Evolutionary conservation across 2,329 filamentous ascomycete species (phyloP).

Genomic region (Knufia fluminis): DNA sequence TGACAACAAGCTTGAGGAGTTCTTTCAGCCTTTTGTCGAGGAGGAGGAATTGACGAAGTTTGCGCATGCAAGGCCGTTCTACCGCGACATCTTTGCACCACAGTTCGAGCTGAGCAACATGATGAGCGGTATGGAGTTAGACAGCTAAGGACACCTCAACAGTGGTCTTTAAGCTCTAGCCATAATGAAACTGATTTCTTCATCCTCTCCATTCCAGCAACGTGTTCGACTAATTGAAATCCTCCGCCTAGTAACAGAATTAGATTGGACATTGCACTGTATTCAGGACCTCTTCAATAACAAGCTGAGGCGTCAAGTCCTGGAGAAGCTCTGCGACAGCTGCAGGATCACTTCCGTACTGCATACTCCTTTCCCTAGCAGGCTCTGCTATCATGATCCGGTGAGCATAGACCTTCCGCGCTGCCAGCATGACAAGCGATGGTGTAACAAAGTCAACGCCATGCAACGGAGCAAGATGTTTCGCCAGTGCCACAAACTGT

Average conservation of each 20-base stretch:
- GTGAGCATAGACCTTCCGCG: conserved; percentile 80
- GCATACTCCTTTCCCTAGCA: conserved; percentile 72
- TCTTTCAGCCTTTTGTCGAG: not conserved
- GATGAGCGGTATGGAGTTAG: not conserved
- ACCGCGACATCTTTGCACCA: not conserved
- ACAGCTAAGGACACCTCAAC: not conserved
- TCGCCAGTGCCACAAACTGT: conserved; percentile 61
- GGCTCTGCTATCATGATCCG: conserved; percentile 62
- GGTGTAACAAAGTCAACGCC: conserved; percentile 72
- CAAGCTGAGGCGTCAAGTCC: conserved; percentile 50
- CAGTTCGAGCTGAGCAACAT: not conserved
- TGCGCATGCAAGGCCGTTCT: not conserved
- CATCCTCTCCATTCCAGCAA: too few species aligned
- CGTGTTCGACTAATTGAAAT: too few species aligned
- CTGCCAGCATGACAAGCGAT: conserved; percentile 70
- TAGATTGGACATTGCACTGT: conserved; percentile 48
- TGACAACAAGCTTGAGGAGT: not conserved
- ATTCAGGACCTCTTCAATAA: conserved; percentile 55
- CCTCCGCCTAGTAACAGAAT: too few species aligned
- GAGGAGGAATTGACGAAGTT: not conserved
- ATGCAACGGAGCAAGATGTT: conserved; percentile 72
- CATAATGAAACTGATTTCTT: too few species aligned
- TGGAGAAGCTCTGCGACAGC: conserved; percentile 44
- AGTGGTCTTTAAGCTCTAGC: not conserved
- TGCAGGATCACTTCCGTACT: conserved; percentile 75